Conservation (phyloP, 495 filamentous ascomycete species). For the Evernia prunastri region DNA sequence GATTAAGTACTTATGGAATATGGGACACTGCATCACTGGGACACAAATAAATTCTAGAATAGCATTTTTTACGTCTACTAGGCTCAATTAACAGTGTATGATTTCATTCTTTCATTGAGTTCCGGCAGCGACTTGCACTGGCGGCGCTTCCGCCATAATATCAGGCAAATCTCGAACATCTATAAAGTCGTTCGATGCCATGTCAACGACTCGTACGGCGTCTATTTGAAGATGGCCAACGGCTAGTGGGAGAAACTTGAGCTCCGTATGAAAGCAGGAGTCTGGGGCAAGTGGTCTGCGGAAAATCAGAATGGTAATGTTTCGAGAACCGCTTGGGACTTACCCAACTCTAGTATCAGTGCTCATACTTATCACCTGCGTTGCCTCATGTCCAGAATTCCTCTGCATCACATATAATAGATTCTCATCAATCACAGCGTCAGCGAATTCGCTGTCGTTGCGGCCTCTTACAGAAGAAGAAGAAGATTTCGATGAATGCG, state of each 20-base stretch:
- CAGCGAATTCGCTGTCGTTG: slow-evolving; percentile 52
- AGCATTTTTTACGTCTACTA: neutral
- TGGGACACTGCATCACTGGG: neutral
- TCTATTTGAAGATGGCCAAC: slow-evolving; percentile 73
- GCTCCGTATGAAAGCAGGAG: slow-evolving; percentile 72
- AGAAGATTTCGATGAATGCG: slow-evolving; percentile 46
- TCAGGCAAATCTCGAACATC: slow-evolving; percentile 77
- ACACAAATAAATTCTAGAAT: neutral
- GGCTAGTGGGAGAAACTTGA: slow-evolving; percentile 71
- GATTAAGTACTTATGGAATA: no score
- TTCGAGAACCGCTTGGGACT: slow-evolving; percentile 26
- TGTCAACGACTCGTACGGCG: slow-evolving; percentile 73
- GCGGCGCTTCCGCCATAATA: slow-evolving; percentile 46
- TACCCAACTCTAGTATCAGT: slow-evolving; percentile 79
- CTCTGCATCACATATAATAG: slow-evolving; percentile 78
- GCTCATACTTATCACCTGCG: slow-evolving; percentile 73
- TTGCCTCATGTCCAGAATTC: slow-evolving; percentile 60
- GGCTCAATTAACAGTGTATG: neutral
- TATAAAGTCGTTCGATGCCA: slow-evolving; percentile 70
- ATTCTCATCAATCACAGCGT: slow-evolving; percentile 78
- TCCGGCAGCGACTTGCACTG: neutral
- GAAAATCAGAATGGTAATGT: slow-evolving; percentile 15
- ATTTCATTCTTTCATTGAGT: neutral
- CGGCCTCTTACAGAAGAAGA: slow-evolving; percentile 39
- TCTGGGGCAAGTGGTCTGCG: slow-evolving; percentile 61